phyloP scores from a whole-genome alignment of 78 protist genomes.

The Cavenderia fasciculata region DNA sequence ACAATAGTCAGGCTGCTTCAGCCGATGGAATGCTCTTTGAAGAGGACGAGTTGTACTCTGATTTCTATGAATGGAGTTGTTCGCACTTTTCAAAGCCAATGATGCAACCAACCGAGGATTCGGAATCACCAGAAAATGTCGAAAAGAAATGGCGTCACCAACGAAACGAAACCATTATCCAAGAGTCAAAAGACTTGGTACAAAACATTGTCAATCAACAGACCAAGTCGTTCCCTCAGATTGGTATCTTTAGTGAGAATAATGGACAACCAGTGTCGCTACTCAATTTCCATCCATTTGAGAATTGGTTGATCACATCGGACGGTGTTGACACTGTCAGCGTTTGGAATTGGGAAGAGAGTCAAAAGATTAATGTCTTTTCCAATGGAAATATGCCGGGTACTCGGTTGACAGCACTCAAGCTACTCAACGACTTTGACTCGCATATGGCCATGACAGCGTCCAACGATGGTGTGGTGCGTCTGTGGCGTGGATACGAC shows the following conservation, averaged over 20 bases:
- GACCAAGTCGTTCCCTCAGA: slow-evolving; percentile 64
- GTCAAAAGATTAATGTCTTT: slow-evolving; percentile 53
- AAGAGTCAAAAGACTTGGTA: slow-evolving; percentile 62
- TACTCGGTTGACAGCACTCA: slow-evolving; percentile 68
- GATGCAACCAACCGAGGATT: slow-evolving; percentile 70
- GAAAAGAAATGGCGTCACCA: slow-evolving; percentile 82
- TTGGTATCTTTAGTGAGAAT: slow-evolving; percentile 36
- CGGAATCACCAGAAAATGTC: slow-evolving; percentile 56
- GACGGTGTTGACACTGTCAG: slow-evolving; percentile 72
- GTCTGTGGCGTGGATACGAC: slow-evolving; percentile 81
- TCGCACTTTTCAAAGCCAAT: slow-evolving; percentile 74
- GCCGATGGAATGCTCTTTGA: slow-evolving; percentile 23
- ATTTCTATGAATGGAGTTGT: slow-evolving; percentile 80
- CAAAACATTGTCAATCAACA: slow-evolving; percentile 42
- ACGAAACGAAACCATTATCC: slow-evolving; percentile 60
- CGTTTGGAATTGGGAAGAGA: slow-evolving; percentile 84
- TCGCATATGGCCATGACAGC: slow-evolving; percentile 50
- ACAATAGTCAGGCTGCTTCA: background rate
- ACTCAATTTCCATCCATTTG: slow-evolving; percentile 84
- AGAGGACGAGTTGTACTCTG: slow-evolving; percentile 74
- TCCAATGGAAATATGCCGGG: slow-evolving; percentile 67
- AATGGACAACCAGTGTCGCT: slow-evolving; percentile 29
- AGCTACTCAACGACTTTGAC: slow-evolving; percentile 78
- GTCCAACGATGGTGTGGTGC: slow-evolving; percentile 88
- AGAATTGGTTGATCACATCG: slow-evolving; percentile 40